Percentiles rank a stretch among this genome's conserved stretches.
Conservation (phyloP, 495 filamentous ascomycete species). For the Aspergillus ostianus region DNA sequence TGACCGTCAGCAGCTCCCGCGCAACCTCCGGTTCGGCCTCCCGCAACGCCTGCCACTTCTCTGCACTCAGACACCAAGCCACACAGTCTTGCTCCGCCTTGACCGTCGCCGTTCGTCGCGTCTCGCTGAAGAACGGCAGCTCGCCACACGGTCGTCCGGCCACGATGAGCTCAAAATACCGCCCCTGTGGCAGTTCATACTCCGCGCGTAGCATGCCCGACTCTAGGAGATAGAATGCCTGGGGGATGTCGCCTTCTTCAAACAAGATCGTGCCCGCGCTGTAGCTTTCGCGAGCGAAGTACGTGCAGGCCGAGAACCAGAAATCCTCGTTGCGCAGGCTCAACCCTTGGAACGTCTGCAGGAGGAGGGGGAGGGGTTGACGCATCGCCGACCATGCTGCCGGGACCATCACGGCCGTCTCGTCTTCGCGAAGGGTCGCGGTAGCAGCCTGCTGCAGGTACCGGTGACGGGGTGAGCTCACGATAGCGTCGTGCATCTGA, state of each 20-base stretch:
- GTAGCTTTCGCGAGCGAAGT: slow-evolving; percentile 67
- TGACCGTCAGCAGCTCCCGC: slow-evolving; percentile 77
- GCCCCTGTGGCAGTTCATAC: slow-evolving; percentile 86
- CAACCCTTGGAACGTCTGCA: slow-evolving; percentile 88
- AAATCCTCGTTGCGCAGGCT: slow-evolving; percentile 82
- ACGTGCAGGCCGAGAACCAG: slow-evolving; percentile 76
- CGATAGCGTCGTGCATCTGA: slow-evolving; percentile 45
- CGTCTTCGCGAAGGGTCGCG: slow-evolving; percentile 63
- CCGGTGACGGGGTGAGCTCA: slow-evolving; percentile 74
- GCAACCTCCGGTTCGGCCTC: slow-evolving; percentile 70
- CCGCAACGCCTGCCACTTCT: slow-evolving; percentile 70
- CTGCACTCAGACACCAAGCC: slow-evolving; percentile 72
- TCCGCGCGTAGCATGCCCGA: slow-evolving; percentile 83
- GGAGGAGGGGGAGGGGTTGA: slow-evolving; percentile 83
- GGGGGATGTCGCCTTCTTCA: slow-evolving; percentile 63
- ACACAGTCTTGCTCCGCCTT: slow-evolving; percentile 76
- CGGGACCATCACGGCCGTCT: slow-evolving; percentile 42
- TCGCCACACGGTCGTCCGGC: slow-evolving; percentile 95
- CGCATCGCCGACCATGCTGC: slow-evolving; percentile 76
- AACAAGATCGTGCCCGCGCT: slow-evolving; percentile 71
- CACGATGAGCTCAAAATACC: slow-evolving; percentile 86
- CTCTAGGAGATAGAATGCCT: slow-evolving; percentile 90
- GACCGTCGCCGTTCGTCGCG: slow-evolving; percentile 81
- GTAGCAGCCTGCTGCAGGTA: slow-evolving; percentile 77
- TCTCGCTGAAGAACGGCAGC: slow-evolving; percentile 91